Conservation (phyloP, 768 basidiomycete species). For the Leccinum variicolor region DNA sequence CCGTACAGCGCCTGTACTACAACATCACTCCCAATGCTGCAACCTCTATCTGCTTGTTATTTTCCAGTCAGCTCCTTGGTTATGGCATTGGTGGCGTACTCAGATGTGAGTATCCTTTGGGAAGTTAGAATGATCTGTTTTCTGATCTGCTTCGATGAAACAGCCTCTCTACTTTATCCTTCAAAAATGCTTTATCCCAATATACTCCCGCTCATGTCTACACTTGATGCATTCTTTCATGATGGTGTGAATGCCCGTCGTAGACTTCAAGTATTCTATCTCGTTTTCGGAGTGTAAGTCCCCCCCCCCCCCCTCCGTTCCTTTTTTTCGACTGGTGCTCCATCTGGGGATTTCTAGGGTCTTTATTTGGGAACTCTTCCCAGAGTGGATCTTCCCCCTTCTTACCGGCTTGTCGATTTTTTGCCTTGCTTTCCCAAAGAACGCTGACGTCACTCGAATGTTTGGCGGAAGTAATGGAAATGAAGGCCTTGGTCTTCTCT, state of each 20-base stretch:
- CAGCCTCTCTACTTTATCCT: conserved; percentile 39
- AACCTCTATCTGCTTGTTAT: conserved; percentile 42
- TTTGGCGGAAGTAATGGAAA: conserved; percentile 64
- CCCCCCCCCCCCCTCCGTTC: conserved; percentile 22
- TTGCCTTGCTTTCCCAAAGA: conserved; percentile 54
- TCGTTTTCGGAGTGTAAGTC: conserved; percentile 31
- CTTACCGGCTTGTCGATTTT: conserved; percentile 59
- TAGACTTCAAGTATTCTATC: conserved; percentile 35
- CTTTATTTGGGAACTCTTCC: conserved; percentile 27
- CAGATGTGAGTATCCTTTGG: conserved; percentile 34
- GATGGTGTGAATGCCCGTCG: conserved; percentile 38
- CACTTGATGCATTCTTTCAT: conserved; percentile 38
- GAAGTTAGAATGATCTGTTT: neutral
- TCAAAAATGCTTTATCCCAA: conserved; percentile 43
- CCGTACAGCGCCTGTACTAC: conserved; percentile 53
- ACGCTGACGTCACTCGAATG: conserved; percentile 47
- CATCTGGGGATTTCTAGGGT: conserved; percentile 27
- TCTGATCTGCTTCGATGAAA: neutral
- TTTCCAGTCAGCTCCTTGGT: conserved; percentile 38
- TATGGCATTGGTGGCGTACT: conserved; percentile 57
- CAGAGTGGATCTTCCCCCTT: conserved; percentile 48
- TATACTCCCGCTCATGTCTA: conserved; percentile 22
- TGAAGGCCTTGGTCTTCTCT: conserved; percentile 59
- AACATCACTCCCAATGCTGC: conserved; percentile 47
- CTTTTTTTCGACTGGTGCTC: neutral